Percentiles rank a stretch among this genome's conserved stretches.
These are phyloP conservation scores for Parmelia sp. DNA, from an alignment of 495 filamentous ascomycete genomes.

Conservation along the genomic window DNA sequence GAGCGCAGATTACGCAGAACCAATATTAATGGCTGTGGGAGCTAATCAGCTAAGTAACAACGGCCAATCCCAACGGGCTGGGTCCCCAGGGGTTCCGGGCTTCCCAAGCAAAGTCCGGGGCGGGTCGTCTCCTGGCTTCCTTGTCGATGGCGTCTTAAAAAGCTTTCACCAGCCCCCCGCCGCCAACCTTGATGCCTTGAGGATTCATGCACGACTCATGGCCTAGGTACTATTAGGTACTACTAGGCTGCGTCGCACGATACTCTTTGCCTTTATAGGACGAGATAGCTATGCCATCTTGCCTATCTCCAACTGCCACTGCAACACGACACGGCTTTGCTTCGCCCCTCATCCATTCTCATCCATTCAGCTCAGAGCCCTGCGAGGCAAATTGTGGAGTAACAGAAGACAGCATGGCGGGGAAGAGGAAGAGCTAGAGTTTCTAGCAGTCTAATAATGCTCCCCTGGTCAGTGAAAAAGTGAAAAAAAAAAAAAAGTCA, in stretches of 20 bases:
- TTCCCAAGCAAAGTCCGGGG: neutral
- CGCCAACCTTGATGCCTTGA: neutral
- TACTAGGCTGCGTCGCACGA: neutral
- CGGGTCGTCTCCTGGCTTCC: conserved; percentile 1
- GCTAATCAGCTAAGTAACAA: too few relatives aligned
- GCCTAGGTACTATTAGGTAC: too few relatives aligned
- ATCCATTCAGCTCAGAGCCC: conserved; percentile 3
- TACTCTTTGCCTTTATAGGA: neutral
- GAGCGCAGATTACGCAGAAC: neutral
- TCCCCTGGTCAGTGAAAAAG: neutral
- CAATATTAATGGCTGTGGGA: too few relatives aligned
- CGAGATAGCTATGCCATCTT: neutral
- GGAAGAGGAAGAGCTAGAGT: neutral
- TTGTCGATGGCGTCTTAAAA: neutral
- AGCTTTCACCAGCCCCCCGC: neutral
- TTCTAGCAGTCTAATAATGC: neutral
- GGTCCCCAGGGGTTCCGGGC: too few relatives aligned
- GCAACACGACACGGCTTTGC: neutral
- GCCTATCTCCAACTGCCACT: neutral
- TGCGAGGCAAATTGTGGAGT: conserved; percentile 7
- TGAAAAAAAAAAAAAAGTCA: neutral
- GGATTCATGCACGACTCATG: too few relatives aligned
- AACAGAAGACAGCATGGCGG: conserved; percentile 3
- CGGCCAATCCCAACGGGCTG: neutral
- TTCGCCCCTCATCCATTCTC: too few relatives aligned